Evolutionary conservation across 2,329 filamentous ascomycete genomes (phyloP), one percentile per base, ranked within the genome.

Genomic region (Clonostachys byssicola): DNA sequence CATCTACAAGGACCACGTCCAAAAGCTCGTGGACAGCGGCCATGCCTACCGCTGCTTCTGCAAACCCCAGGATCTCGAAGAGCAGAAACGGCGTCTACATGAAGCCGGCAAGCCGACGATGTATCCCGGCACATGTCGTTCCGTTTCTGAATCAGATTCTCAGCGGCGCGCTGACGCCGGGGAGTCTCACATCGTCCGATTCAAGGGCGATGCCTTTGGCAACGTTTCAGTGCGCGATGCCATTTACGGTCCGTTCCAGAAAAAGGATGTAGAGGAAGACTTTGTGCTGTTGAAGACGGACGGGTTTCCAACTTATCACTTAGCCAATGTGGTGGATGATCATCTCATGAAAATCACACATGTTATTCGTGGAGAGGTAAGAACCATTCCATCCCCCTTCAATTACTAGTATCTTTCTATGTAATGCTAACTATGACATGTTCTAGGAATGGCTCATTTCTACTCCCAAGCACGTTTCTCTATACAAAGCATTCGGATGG

Each of bases 241-340:
- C 35, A 85, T 97, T 10, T 95, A 95, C 59, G 89, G 89, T 35
- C 64, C 67, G 12, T 83, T 86, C 54, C 69, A 75, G 67, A 77
- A 78, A 61, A 68, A 70, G 58, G 61, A 76, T 53, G 54, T 68
- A 45, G 68, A 84, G 63, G 89, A 94, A 54, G 92, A 97, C 59
- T 92, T 91, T 17, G 88, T 99, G 51, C 74, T 99, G 39, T 73
- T 96, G 50, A 99, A 99, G 66, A 86, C 85, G 1, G 94, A 99
- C 62, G 92, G 91, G 0, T 88, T 88, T 53, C 94, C 94, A 0
- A 99, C 95, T 0, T 99, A 99, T 60, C 94, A 99, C 65, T 85
- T 99, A 51, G 94, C 94, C 5, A 99, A 97, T 60, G 92, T 99
- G 9, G 86, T 99, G 5, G 94, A 99, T 60, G 94, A 99, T 60